Evolutionary conservation across 2,329 filamentous ascomycete genomes (phyloP), one percentile per base, ranked within the genome.

Genomic region (Colletotrichum aenigma): DNA sequence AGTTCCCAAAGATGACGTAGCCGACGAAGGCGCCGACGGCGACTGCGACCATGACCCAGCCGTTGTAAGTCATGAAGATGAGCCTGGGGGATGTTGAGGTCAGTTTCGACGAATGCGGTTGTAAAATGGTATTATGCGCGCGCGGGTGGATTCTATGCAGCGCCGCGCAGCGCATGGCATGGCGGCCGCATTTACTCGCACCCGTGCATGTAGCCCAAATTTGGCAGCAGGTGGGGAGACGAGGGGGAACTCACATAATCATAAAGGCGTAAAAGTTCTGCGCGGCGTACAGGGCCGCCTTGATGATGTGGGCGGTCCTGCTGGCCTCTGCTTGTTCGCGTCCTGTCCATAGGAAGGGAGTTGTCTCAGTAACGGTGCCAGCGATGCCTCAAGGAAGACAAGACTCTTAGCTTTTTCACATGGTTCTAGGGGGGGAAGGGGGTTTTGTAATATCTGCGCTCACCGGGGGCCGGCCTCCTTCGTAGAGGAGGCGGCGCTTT

Each of bases 31-130:
- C 96, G 18, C 97, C 97, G 12, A 97, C 87, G 1, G 94, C 94
- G 18, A 98, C 96, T 4, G 96, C 91, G 79, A 98, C 86, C 97
- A 99, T 99, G 79, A 99, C 93, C 93, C 95, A 98, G 72, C 97
- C 97, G 81, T 99, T 99, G 87, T 99, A 99, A n/a, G 97, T 99
- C 97, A 99, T 99, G 86, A 99, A 99, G 26, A 99, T 87, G 76
- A 99, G 89, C 97, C 96, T 98, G 26, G 55, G 24, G 4, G 24
- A 52, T n/a, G 43, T n/a, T 15, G 3, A 2, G 13, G 8, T 6
- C 34, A 74, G 43, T 52, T 21, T 52, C 43, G 43, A 13, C 43
- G 10, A 3, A 48, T 10, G 38, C 18, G 16, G 38, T 43, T 18
- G 38, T 43, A 4, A 16, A 16, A 18, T n/a, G 4, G 16, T n/a